phyloP scores from a whole-genome alignment of 1,284 basidiomycete species.

The Omphalotus olearius region DNA sequence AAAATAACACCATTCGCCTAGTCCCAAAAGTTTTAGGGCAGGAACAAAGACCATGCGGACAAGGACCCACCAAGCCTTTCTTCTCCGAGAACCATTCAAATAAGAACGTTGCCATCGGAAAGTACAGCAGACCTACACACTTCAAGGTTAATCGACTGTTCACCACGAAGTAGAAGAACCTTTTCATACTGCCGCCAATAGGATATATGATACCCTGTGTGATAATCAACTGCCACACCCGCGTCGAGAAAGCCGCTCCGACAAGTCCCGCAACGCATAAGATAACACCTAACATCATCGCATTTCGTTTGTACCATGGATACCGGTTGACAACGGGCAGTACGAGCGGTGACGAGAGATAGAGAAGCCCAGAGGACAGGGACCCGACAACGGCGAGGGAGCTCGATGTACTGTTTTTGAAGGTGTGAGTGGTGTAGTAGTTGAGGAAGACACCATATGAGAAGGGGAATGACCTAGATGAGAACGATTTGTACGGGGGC shows the following conservation, averaged over 20 bases:
- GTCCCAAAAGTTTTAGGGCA: not conserved
- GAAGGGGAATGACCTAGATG: slow-evolving; percentile 13
- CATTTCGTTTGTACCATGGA: slow-evolving; percentile 11
- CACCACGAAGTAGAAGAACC: not conserved
- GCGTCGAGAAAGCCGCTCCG: slow-evolving; percentile 12
- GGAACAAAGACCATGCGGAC: no score
- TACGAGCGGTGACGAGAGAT: slow-evolving; percentile 11
- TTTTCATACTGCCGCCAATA: slow-evolving; percentile 11
- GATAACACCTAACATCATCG: slow-evolving; percentile 10
- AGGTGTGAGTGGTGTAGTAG: slow-evolving; percentile 12
- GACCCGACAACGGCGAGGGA: slow-evolving; percentile 14
- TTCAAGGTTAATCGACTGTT: not conserved
- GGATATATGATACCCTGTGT: slow-evolving; percentile 14
- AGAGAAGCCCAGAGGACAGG: slow-evolving; percentile 10
- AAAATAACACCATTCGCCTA: slow-evolving; percentile 14
- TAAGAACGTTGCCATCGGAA: slow-evolving; percentile 12
- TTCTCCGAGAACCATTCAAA: slow-evolving; percentile 15
- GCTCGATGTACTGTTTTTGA: slow-evolving; percentile 2
- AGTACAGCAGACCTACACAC: slow-evolving; percentile 12
- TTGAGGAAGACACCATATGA: slow-evolving; percentile 16
- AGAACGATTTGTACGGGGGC: not conserved
- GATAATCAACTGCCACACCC: slow-evolving; percentile 11
- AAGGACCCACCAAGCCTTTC: slow-evolving; percentile 12
- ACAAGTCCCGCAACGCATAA: slow-evolving; percentile 11
- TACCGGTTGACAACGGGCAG: slow-evolving; percentile 12